These are phyloP conservation scores for Trypanosoma vivax DNA, from an alignment of 208 protist genomes.

Conservation along the genomic window DNA sequence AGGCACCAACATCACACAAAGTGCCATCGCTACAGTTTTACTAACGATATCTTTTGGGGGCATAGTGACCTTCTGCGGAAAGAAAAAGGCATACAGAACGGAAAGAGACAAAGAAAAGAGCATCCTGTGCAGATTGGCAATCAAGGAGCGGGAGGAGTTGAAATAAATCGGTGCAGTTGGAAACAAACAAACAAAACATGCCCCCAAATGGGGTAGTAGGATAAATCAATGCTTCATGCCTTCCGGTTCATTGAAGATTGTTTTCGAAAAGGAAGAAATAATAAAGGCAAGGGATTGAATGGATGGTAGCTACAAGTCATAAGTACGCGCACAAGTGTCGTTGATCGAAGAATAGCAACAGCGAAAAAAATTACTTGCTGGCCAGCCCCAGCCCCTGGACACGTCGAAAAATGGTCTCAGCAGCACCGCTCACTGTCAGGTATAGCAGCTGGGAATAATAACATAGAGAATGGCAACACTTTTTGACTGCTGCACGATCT, in stretches of 20 bases:
- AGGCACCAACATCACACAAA: slow-evolving; percentile 12
- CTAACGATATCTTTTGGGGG: not conserved
- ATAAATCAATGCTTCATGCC: too few species aligned
- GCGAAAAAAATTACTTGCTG: too few species aligned
- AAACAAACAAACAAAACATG: not conserved
- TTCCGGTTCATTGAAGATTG: too few species aligned
- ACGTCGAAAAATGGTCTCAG: too few species aligned
- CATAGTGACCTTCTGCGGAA: not conserved
- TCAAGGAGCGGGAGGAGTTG: too few species aligned
- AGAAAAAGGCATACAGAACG: not conserved
- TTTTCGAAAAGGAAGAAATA: too few species aligned
- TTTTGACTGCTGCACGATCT: slow-evolving; percentile 36
- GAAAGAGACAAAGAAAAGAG: not conserved
- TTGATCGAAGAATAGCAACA: too few species aligned
- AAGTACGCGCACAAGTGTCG: too few species aligned
- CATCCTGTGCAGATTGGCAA: too few species aligned
- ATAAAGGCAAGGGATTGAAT: too few species aligned
- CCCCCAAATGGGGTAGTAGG: not conserved
- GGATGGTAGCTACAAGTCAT: too few species aligned
- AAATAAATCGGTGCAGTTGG: not conserved
- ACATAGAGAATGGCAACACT: slow-evolving; percentile 84
- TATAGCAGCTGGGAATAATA: slow-evolving; percentile 3
- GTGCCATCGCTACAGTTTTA: slow-evolving; percentile 3
- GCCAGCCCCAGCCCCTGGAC: too few species aligned
- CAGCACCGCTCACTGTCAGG: not conserved